Evolutionary conservation across 352 stramenopile genomes (phyloP).

Genomic region (Globisporangium paroecandrum): DNA sequence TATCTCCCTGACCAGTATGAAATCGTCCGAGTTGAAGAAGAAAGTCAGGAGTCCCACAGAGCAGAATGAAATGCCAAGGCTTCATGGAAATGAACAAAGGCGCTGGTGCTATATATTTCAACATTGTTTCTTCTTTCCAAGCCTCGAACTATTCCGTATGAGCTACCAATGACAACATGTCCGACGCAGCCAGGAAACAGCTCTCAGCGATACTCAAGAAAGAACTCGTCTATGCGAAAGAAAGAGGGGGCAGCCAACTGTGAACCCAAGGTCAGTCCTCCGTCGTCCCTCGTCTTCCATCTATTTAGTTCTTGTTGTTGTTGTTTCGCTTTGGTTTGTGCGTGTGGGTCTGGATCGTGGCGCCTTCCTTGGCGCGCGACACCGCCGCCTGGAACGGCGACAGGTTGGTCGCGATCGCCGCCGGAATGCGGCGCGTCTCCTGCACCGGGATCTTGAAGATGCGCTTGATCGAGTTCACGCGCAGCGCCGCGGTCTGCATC

Average conservation of each 20-base stretch:
- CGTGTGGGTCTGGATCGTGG: slow-evolving; percentile 65
- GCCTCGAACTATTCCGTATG: neutral
- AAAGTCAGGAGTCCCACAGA: slow-evolving; percentile 1
- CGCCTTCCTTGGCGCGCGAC: slow-evolving; percentile 58
- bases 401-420: slow-evolving; percentile 28
- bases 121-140: slow-evolving; percentile 2
- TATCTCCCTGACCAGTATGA: slow-evolving; percentile 50
- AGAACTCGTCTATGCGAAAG: slow-evolving; percentile 9
- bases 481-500: slow-evolving; percentile 53
- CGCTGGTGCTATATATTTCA: slow-evolving; percentile 4
- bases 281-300: neutral
- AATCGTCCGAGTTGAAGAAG: slow-evolving; percentile 29
- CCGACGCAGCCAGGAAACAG: neutral
- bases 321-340: slow-evolving; percentile 46
- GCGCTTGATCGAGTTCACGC: slow-evolving; percentile 51
- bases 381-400: slow-evolving; percentile 80
- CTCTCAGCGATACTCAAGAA: neutral
- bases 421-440: slow-evolving; percentile 35
- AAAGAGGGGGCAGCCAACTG: neutral
- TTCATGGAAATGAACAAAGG: neutral
- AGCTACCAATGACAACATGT: neutral
- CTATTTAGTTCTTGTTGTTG: slow-evolving; percentile 43
- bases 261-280: neutral
- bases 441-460: slow-evolving; percentile 49
- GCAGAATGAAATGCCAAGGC: neutral